These are phyloP conservation scores for Fusarium kyushuense DNA, from an alignment of 2,329 filamentous ascomycete genomes.

Conservation along the genomic window DNA sequence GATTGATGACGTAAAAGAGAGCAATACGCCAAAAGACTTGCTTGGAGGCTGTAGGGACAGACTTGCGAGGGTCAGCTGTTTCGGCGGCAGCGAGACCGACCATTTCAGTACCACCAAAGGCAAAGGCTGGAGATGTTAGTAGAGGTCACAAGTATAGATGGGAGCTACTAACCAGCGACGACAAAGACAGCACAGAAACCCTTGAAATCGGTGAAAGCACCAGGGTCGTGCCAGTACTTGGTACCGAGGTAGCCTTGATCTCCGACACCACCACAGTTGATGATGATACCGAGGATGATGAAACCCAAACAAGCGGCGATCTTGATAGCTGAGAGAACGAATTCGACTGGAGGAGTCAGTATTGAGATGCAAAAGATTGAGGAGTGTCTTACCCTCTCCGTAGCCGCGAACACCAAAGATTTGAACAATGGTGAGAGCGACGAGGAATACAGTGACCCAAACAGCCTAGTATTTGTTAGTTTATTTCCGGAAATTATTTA, in stretches of 20 bases:
- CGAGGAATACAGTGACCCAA: slow-evolving; percentile 86
- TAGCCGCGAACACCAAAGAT: slow-evolving; percentile 89
- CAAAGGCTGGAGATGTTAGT: slow-evolving; percentile 58
- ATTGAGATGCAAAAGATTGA: fast-evolving
- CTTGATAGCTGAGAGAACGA: slow-evolving; percentile 87
- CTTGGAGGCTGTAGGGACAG: slow-evolving; percentile 86
- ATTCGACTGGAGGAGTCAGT: slow-evolving; percentile 68
- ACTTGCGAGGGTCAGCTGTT: slow-evolving; percentile 80
- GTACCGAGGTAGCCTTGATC: slow-evolving; percentile 82
- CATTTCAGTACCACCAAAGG: slow-evolving; percentile 80
- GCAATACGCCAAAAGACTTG: slow-evolving; percentile 96
- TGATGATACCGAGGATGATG: slow-evolving; percentile 84
- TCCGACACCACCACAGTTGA: slow-evolving; percentile 84
- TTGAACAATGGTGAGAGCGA: slow-evolving; percentile 82
- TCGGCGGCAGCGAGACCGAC: slow-evolving; percentile 83
- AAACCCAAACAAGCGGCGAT: slow-evolving; percentile 46
- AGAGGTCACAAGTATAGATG: fast-evolving
- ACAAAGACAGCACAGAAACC: slow-evolving; percentile 82
- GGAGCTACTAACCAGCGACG: slow-evolving; percentile 62
- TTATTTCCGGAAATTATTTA: neutral
- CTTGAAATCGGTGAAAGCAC: slow-evolving; percentile 86
- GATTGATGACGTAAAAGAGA: slow-evolving; percentile 88
- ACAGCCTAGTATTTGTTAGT: slow-evolving; percentile 60
- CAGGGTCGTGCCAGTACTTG: slow-evolving; percentile 80
- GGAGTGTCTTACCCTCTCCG: slow-evolving; percentile 69